Evolutionary conservation across 2,329 filamentous ascomycete genomes (phyloP).

Genomic region (Penicillium sp.): DNA sequence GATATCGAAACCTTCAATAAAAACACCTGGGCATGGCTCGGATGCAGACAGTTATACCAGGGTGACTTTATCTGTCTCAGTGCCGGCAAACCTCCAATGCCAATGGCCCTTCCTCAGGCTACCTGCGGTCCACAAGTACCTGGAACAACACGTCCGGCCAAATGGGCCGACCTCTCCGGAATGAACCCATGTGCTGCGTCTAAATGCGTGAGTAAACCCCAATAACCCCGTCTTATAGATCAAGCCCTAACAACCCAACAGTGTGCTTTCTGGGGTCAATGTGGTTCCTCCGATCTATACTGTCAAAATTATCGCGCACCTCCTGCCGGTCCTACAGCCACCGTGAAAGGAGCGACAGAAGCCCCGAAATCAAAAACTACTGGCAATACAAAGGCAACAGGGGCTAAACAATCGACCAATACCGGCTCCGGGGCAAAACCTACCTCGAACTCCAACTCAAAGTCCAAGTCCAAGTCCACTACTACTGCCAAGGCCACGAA

Average conservation of each 20-base stretch:
- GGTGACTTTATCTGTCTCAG: constrained; percentile 45
- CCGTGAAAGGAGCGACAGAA: background rate
- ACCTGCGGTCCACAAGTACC: constrained; percentile 49
- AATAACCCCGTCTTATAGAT: no score
- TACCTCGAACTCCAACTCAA: background rate
- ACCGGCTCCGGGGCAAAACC: background rate
- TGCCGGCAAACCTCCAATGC: constrained; percentile 43
- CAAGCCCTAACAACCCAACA: background rate
- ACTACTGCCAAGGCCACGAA: background rate
- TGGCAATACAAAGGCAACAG: background rate
- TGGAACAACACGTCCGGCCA: constrained; percentile 30
- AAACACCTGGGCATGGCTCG: constrained; percentile 50
- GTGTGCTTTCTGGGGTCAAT: constrained; percentile 7
- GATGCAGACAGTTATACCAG: constrained; percentile 37
- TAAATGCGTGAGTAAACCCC: background rate
- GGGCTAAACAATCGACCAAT: background rate
- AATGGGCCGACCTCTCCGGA: background rate
- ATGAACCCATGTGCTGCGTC: background rate
- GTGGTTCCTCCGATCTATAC: background rate
- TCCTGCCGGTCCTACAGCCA: background rate
- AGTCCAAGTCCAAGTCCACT: background rate
- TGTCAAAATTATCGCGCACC: background rate
- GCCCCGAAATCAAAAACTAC: background rate
- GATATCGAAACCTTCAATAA: constrained; percentile 44
- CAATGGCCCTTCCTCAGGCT: constrained; percentile 38